Evolutionary conservation across 805 yeast genomes (phyloP).

Genomic region (Torulaspora quercuum): DNA sequence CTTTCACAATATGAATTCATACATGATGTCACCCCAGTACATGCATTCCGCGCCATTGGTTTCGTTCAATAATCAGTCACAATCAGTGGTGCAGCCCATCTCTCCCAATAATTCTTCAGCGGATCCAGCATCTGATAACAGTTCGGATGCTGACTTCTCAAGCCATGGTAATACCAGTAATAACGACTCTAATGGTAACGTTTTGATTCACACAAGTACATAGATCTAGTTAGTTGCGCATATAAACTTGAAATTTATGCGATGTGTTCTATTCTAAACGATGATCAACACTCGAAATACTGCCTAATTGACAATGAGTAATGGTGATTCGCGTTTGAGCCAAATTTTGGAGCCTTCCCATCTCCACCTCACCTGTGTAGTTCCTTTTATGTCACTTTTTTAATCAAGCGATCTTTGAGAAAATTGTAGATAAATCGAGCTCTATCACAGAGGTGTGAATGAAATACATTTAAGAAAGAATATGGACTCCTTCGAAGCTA

Average conservation of each 20-base stretch:
- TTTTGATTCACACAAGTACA: slow-evolving; percentile 7
- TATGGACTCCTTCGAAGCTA: slow-evolving; percentile 89
- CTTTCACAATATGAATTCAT: slow-evolving; percentile 6
- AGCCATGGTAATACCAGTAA: too few relatives aligned
- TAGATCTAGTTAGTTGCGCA: too few relatives aligned
- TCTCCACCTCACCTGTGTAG: too few relatives aligned
- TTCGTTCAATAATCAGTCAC: slow-evolving; percentile 4
- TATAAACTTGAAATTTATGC: too few relatives aligned
- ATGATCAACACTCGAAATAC: too few relatives aligned
- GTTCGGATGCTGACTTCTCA: slow-evolving; percentile 2
- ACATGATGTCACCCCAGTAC: slow-evolving; percentile 6
- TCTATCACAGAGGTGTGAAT: too few relatives aligned
- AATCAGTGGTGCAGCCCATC: slow-evolving; percentile 10
- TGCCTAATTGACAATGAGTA: too few relatives aligned
- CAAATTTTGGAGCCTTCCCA: too few relatives aligned
- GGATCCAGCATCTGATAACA: slow-evolving; percentile 1
- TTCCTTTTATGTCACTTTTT: not conserved
- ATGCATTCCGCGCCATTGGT: slow-evolving; percentile 8
- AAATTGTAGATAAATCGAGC: too few relatives aligned
- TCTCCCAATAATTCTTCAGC: slow-evolving; percentile 5
- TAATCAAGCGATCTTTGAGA: not conserved
- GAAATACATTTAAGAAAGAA: not conserved
- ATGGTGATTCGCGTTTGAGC: too few relatives aligned
- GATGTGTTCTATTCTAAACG: too few relatives aligned
- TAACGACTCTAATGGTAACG: slow-evolving; percentile 5